A percentile compares a stretch with the other conserved stretches of the same genome.
phyloP scores from a whole-genome alignment of 2,329 filamentous ascomycete genomes.

The Aureobasidium melanogenum region DNA sequence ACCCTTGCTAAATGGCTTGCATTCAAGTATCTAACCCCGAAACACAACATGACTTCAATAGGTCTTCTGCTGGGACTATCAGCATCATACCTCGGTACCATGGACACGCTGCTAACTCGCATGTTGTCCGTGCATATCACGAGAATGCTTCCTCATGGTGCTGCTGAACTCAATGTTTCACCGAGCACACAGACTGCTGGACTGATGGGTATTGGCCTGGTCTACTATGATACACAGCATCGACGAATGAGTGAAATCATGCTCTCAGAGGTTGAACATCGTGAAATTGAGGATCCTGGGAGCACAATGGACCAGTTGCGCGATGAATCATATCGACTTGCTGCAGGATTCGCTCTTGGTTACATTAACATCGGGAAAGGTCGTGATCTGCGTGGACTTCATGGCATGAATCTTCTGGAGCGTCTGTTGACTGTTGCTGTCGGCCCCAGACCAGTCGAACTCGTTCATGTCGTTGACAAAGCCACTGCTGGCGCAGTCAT shows the following conservation, averaged over 20 bases:
- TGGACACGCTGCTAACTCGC: constrained; percentile 91
- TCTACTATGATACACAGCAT: constrained; percentile 94
- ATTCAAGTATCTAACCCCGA: constrained; percentile 97
- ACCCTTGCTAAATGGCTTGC: constrained; percentile 94
- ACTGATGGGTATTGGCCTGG: constrained; percentile 89
- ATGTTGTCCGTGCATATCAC: constrained; percentile 93
- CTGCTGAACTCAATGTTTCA: constrained; percentile 88
- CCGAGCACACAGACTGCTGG: constrained; percentile 90
- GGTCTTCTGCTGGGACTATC: constrained; percentile 87
- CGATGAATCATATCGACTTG: constrained; percentile 92
- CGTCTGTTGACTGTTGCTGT: constrained; percentile 78
- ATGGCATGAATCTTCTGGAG: constrained; percentile 90
- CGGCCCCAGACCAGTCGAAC: constrained; percentile 78
- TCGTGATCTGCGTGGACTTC: constrained; percentile 74
- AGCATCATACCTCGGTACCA: constrained; percentile 89
- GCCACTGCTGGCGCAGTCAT: constrained; percentile 90
- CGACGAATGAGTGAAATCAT: constrained; percentile 98
- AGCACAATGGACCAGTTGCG: constrained; percentile 66
- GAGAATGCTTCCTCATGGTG: constrained; percentile 82
- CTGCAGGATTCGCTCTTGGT: constrained; percentile 85
- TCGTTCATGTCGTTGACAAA: constrained; percentile 87
- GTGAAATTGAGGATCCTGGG: constrained; percentile 64
- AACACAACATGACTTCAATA: constrained; percentile 98
- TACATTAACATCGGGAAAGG: constrained; percentile 93
- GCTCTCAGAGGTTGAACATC: constrained; percentile 90